Evolutionary conservation across 768 basidiomycete genomes (phyloP), one percentile per base, ranked within the genome.

Genomic region (Cystofilobasidium bisporidii): DNA sequence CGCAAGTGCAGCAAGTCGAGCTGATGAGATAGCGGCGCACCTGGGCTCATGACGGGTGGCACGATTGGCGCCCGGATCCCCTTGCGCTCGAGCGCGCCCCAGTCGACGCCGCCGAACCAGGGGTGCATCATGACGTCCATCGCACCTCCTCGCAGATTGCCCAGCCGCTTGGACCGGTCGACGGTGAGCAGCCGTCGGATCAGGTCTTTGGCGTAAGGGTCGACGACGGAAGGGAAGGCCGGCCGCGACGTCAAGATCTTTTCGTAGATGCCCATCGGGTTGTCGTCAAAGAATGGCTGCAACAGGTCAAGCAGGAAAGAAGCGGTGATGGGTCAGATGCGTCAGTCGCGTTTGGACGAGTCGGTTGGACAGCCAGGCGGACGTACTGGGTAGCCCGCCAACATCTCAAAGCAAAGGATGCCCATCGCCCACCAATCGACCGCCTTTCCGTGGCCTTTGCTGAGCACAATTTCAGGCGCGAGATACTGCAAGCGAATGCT

Each of bases 361-460:
- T n/a, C n/a, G n/a, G n/a, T n/a, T n/a, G 71, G 41, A 66, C 22
- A 63, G 71, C 45, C 61, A 28, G 32, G 17, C 10, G 12, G 18
- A 66, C 72, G 43, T 43, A 73, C 72, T 0, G 94, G 93, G 75
- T 94, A 98, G 1, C 96, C 96, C 38, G 94, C 94, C 53, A 99
- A 84, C 92, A 98, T 97, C 77, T 99, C 96, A 76, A 94, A 99
- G 76, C 89, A 91, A 41, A 99, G 81, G 56, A 98, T 89, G 24
- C 96, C 96, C 73, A 92, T 87, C 12, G 96, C 94, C 96, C 96
- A 99, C 92, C 92, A 99, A 76, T 99, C 94, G 9, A 92, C 93
- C 12, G 93, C 92, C 77, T 96, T 94, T 15, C 92, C 92, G 77
- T 99, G 96, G 15, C 96, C 96, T 70, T 94, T 92, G 9, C 90